These are phyloP conservation scores for Graphiopsis chlorocephala DNA, from an alignment of 2,329 filamentous ascomycete genomes.

Conservation along the genomic window DNA sequence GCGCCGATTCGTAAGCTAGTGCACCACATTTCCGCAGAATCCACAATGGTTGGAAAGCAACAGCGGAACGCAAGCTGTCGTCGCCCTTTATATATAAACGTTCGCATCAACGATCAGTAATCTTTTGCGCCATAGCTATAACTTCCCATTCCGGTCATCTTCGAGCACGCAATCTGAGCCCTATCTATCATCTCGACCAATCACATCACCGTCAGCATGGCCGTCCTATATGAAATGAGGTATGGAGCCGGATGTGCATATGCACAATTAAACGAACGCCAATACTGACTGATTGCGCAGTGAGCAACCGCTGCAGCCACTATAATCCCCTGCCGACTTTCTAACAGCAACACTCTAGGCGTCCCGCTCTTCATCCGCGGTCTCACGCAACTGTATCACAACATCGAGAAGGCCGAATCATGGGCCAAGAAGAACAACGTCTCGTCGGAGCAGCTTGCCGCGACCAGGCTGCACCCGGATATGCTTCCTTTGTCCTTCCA, in stretches of 20 bases:
- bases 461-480: constrained; percentile 46
- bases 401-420: constrained; percentile 46
- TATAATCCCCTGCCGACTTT: neutral
- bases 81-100: neutral
- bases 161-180: neutral
- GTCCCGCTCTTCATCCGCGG: constrained; percentile 44
- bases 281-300: neutral
- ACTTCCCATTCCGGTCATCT: neutral
- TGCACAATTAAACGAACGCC: neutral
- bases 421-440: constrained; percentile 40
- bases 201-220: constrained; percentile 9
- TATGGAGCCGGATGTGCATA: neutral
- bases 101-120: neutral
- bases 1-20: neutral
- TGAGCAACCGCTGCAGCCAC: neutral
- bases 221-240: constrained; percentile 12
- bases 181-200: neutral
- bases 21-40: neutral
- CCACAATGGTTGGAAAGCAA: constrained; percentile 1
- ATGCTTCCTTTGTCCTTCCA: constrained; percentile 53
- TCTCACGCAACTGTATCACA: constrained; percentile 41
- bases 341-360: constrained; percentile 4
- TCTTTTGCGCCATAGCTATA: neutral
- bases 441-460: constrained; percentile 37
- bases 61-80: neutral